Percentiles rank a stretch among this genome's conserved stretches.
Evolutionary conservation across 2,329 filamentous ascomycete genomes (phyloP).

Genomic region (Trichoderma sp.): DNA sequence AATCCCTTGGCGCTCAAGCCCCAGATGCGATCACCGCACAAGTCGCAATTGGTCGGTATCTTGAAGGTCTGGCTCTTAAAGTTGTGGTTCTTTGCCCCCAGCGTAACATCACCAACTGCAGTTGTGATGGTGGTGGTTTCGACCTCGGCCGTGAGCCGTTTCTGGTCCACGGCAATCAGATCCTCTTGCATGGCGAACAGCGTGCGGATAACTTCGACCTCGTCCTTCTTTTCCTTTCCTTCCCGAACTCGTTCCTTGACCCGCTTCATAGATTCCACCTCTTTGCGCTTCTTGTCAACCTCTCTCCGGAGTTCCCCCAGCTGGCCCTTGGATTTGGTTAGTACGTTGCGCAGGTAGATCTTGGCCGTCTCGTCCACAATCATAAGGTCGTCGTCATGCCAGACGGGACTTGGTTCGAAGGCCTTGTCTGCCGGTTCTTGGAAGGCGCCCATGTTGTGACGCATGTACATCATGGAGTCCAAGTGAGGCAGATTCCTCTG

Average conservation of each 20-base stretch:
- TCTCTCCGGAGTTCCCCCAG: slow-evolving; percentile 77
- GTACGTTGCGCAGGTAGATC: slow-evolving; percentile 84
- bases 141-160: slow-evolving; percentile 82
- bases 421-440: slow-evolving; percentile 79
- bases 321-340: slow-evolving; percentile 85
- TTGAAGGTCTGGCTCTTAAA: slow-evolving; percentile 99
- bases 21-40: slow-evolving; percentile 97
- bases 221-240: slow-evolving; percentile 83
- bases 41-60: slow-evolving; percentile 96
- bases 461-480: slow-evolving; percentile 97
- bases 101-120: slow-evolving; percentile 85
- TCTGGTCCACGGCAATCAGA: slow-evolving; percentile 79
- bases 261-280: slow-evolving; percentile 75
- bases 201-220: slow-evolving; percentile 79
- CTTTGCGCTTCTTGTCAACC: slow-evolving; percentile 79
- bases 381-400: slow-evolving; percentile 91
- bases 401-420: slow-evolving; percentile 94
- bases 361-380: slow-evolving; percentile 83
- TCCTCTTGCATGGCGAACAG: slow-evolving; percentile 82
- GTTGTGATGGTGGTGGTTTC: slow-evolving; percentile 92
- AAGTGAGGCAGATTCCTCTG: slow-evolving; percentile 82
- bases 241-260: slow-evolving; percentile 74
- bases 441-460: slow-evolving; percentile 81
- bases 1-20: slow-evolving; percentile 94
- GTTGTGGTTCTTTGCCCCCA: slow-evolving; percentile 92